These are phyloP conservation scores for Puccinia horiana DNA, from an alignment of 1,284 basidiomycete species.

Conservation along the genomic window DNA sequence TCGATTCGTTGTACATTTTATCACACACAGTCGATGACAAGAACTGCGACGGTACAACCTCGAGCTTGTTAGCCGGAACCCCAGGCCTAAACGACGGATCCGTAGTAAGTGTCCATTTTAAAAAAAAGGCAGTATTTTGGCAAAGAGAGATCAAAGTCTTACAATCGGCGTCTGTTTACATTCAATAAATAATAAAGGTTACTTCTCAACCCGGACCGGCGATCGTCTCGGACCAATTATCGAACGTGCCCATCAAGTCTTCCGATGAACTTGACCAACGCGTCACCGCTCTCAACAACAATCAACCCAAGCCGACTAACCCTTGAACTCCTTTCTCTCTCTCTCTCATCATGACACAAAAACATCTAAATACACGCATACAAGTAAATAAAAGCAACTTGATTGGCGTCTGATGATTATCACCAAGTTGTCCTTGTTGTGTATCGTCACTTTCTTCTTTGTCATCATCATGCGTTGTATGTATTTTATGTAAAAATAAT, in stretches of 20 bases:
- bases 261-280: background rate
- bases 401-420: no score
- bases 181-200: background rate
- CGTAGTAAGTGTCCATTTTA: background rate
- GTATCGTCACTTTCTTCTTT: no score
- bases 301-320: background rate
- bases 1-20: background rate
- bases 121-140: no score
- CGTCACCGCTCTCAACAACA: background rate
- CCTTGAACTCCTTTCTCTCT: background rate
- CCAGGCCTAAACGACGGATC: background rate
- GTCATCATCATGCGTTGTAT: no score
- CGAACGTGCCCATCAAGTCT: background rate
- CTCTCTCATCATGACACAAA: no score
- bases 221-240: background rate
- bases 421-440: no score
- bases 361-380: no score
- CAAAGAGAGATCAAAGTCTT: no score
- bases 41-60: background rate
- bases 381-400: no score
- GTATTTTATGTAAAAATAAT: no score
- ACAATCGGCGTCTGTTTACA: no score
- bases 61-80: background rate
- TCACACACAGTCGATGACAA: background rate
- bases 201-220: background rate